phyloP scores from a whole-genome alignment of 106 monocot genomes.

The Gastrodia elata region DNA sequence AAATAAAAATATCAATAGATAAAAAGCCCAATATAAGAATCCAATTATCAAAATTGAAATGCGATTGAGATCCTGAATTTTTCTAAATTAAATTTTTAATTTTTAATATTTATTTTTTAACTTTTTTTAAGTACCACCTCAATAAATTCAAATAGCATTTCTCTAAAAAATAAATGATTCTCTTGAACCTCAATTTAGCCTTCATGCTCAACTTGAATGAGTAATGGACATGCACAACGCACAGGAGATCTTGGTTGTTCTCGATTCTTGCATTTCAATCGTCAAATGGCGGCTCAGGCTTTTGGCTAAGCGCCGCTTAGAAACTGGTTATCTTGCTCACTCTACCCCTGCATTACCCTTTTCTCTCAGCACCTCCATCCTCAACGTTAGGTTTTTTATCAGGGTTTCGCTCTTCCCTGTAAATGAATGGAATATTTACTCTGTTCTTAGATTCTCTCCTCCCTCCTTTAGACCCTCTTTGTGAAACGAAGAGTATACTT shows the following conservation, averaged over 20 bases:
- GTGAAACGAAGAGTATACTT: not conserved
- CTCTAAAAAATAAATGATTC: too few species aligned
- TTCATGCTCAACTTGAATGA: too few species aligned
- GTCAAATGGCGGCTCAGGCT: constrained; percentile 46
- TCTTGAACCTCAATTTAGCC: too few species aligned
- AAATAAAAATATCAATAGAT: too few species aligned
- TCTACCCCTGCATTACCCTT: not conserved
- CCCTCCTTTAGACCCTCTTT: not conserved
- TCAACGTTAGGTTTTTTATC: not conserved
- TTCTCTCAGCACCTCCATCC: not conserved
- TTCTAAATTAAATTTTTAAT: too few species aligned
- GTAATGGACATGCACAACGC: constrained; percentile 28
- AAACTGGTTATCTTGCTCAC: constrained; percentile 28
- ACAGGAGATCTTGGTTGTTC: constrained; percentile 25
- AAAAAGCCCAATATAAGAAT: too few species aligned
- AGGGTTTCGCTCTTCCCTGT: not conserved
- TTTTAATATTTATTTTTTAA: too few species aligned
- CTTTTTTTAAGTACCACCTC: too few species aligned
- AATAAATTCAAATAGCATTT: too few species aligned
- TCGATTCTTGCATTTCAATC: constrained; percentile 28
- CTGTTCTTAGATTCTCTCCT: not conserved
- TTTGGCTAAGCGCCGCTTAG: constrained; percentile 36
- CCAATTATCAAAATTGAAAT: too few species aligned
- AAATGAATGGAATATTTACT: not conserved
- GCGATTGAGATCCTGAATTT: too few species aligned